Evolutionary conservation across 1,139 yeast genomes (phyloP).

Genomic region (Protomyces lactucae-debilis): DNA sequence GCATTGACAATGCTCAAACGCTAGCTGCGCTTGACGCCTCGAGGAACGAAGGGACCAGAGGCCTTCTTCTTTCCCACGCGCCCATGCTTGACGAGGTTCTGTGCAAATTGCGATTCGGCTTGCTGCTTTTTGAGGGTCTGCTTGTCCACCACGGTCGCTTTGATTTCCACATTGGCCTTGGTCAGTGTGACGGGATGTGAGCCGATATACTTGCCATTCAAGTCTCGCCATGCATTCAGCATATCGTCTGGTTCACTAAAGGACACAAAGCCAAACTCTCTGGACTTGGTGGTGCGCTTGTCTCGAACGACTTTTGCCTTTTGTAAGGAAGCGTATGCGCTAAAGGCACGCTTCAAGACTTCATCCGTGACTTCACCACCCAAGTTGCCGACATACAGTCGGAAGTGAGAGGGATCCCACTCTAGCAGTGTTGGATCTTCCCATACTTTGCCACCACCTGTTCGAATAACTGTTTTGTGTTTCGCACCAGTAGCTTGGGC

Average conservation of each 20-base stretch:
- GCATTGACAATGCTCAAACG: background rate
- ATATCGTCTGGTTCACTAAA: conserved; percentile 61
- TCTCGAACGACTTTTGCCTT: conserved; percentile 56
- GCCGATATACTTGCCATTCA: conserved; percentile 70
- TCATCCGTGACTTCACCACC: conserved; percentile 64
- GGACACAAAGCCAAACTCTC: conserved; percentile 87
- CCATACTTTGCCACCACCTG: conserved; percentile 50
- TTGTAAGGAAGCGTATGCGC: conserved; percentile 48
- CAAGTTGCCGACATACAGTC: conserved; percentile 69
- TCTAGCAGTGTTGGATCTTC: conserved; percentile 48
- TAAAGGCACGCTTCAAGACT: conserved; percentile 51
- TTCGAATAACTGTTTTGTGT: conserved; percentile 43
- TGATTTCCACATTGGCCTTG: conserved; percentile 45
- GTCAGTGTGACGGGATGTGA: conserved; percentile 66
- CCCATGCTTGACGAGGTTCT: conserved; percentile 16
- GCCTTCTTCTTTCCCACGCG: conserved; percentile 6
- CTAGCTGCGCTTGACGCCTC: conserved; percentile 6
- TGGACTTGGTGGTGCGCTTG: conserved; percentile 45
- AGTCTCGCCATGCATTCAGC: conserved; percentile 62
- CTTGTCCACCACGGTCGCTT: conserved; percentile 25
- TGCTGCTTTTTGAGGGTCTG: conserved; percentile 20
- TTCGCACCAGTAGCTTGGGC: conserved; percentile 24
- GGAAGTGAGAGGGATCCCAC: conserved; percentile 65
- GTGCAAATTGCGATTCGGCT: conserved; percentile 20
- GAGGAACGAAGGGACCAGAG: conserved; percentile 8